Percentiles rank a stretch among this genome's conserved stretches.
Evolutionary conservation across 257 asterid species (phyloP).

Genomic region (Przewalskia tangutica): DNA sequence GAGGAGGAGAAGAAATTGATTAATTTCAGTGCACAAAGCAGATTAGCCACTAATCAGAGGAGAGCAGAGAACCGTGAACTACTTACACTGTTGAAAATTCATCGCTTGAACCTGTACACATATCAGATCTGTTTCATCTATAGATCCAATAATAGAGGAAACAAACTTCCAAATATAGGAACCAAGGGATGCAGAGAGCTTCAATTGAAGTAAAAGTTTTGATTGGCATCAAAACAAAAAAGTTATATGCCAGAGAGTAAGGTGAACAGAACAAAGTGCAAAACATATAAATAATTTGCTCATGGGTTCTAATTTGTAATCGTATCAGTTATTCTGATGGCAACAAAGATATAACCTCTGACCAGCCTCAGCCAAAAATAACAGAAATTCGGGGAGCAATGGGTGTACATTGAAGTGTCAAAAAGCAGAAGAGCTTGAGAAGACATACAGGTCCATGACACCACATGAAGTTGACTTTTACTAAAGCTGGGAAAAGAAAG

Average conservation of each 20-base stretch:
- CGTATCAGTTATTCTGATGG: background rate
- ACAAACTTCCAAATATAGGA: slow-evolving; percentile 12
- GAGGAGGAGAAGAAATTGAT: background rate
- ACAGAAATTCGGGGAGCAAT: background rate
- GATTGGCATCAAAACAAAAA: background rate
- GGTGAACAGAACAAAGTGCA: background rate
- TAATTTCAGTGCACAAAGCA: background rate
- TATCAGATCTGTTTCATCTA: slow-evolving; percentile 12
- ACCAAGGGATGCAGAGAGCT: background rate
- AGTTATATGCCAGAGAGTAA: background rate
- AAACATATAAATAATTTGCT: background rate
- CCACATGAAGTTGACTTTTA: background rate
- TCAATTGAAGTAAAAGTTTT: background rate
- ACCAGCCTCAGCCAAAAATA: background rate
- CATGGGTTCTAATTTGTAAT: background rate
- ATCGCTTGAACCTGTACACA: slow-evolving; percentile 16
- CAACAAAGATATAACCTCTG: background rate
- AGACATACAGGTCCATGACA: background rate
- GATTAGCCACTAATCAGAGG: background rate
- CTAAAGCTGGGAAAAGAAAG: background rate
- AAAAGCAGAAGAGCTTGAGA: background rate
- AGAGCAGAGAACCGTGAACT: background rate
- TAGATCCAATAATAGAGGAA: slow-evolving; percentile 7
- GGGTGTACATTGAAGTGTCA: background rate
- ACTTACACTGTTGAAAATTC: slow-evolving; percentile 13